A percentile compares a stretch with the other conserved stretches of the same genome.
Conservation (phyloP, 352 stramenopile species). For the Phytophthora niederhauseri region DNA sequence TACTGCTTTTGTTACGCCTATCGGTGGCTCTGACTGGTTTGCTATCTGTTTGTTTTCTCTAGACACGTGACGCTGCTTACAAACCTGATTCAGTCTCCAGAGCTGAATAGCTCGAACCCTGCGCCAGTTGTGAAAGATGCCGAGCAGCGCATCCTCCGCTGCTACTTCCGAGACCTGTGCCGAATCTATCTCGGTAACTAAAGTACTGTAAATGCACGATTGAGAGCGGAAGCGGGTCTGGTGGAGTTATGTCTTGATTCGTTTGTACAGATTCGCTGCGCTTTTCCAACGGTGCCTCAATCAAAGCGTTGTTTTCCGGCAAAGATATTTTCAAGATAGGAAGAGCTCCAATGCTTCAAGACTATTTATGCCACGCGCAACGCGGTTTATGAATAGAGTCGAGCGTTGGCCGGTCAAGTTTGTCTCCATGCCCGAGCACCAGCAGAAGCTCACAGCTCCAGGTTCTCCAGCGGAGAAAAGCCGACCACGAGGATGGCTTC, state of each 20-base stretch:
- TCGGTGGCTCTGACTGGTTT: not conserved
- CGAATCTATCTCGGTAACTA: slow-evolving; percentile 56
- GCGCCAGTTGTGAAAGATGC: slow-evolving; percentile 65
- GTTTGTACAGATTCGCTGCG: not conserved
- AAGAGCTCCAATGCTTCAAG: not conserved
- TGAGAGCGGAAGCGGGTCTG: not conserved
- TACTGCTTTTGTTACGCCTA: not conserved
- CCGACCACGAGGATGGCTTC: slow-evolving; percentile 44
- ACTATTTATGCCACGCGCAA: not conserved
- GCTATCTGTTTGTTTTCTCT: slow-evolving; percentile 11
- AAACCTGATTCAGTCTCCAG: slow-evolving; percentile 82
- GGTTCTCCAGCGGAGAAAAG: slow-evolving; percentile 20
- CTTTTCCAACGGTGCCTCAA: not conserved
- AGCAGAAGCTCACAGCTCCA: slow-evolving; percentile 17
- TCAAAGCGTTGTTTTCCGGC: not conserved
- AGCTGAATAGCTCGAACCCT: slow-evolving; percentile 83
- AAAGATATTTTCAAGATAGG: not conserved
- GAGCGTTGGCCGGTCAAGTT: not conserved
- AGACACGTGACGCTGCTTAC: slow-evolving; percentile 80
- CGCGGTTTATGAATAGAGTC: slow-evolving; percentile 31
- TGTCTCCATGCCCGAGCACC: not conserved
- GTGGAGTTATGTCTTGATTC: not conserved
- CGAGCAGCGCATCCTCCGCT: slow-evolving; percentile 81
- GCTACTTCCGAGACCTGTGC: slow-evolving; percentile 83
- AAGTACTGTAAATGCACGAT: slow-evolving; percentile 20